Evolutionary conservation across 2,329 filamentous ascomycete species (phyloP), one percentile per base, ranked within the genome.

Genomic region (Colletotrichum euphorbiae): DNA sequence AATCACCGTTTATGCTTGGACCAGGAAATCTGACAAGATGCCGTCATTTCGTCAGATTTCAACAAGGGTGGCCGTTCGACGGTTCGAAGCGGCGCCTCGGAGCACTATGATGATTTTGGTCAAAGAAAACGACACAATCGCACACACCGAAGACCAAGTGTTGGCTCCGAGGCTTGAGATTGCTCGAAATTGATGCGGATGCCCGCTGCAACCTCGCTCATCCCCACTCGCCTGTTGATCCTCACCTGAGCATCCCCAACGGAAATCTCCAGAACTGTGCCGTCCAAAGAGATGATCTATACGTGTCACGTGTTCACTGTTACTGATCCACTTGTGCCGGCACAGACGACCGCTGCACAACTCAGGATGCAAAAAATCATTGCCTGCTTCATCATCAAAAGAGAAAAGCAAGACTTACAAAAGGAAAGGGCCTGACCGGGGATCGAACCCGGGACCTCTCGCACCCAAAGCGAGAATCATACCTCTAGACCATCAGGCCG

Each of bases 381-480:
- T 9, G 19, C 12, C 8, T 2, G 13, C 11, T 38, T 15, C 48
- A 19, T 36, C 28, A 12, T 4, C 21, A 2, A 33, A 52, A 33
- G 1, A 8, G 36, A 3, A 17, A 8, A n/a, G 0, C n/a, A 0
- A 31, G 46, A 55, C 45, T 21, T 21, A 3, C 9, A 71, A 73
- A 69, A 74, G 65, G 63, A 36, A 6, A 12, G 73, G 74, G 72
- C 71, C 72, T 69, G 71, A 73, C 73, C 74, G 74, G 71, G 75
- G 71, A 74, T 77, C 73, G 75, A 77, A 77, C 75, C 71, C 75
- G 74, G 74, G 75, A 75, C 75, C 75, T 77, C 75, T 76, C 74
- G 73, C 75, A 77, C 75, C 75, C 75, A 76, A 76, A 76, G 74
- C 74, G 73, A 75, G 75, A 76, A 76, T 76, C 75, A 76, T 76